Evolutionary conservation across 805 yeast species (phyloP), one percentile per base, ranked within the genome.

Genomic region (Yarrowia deformans): DNA sequence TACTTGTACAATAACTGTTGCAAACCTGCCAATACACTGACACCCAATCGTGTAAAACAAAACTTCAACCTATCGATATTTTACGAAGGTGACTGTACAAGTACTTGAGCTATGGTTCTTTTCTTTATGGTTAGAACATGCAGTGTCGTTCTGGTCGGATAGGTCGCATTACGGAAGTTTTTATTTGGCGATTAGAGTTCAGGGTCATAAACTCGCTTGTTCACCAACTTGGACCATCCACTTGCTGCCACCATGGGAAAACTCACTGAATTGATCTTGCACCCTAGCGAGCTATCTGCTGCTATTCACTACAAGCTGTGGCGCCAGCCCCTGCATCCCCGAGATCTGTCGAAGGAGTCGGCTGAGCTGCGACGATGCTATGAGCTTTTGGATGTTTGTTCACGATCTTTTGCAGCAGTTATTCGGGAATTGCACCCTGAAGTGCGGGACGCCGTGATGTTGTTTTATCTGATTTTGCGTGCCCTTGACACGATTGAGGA

Each of bases 401-500:
- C 98, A 16, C 85, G 99, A 72, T 92, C 98, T 3, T 95, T 95
- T 77, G 93, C 90, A n/a, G 91, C 97, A 0, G 99, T 95, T 29
- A 94, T 94, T 75, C 84, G 85, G 82, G 97, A 95, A 77, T 84
- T 95, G 70, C 89, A 92, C 77, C 98, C 98, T 0, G 97, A 93
- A 75, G 81, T 95, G 72, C 85, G 97, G 72, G 87, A 87, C 72
- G 90, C 90, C 0, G 84, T 81, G 71, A 88, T 88, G 93, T 70
- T 95, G 7, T 95, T 95, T 79, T 95, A 95, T 79, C 79, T 95
- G 69, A 84, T 93, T 29, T 81, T 95, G 72, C 85, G 99, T 71
- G 99, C 97, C 1, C 84, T 95, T 74, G 99, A 95, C 77, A 95
- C 99, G 0, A 84, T 95, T 69, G 99, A 95, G 78, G 99, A 95